These are phyloP conservation scores for Xerocomellus amylosporus DNA, from an alignment of 768 basidiomycete genomes.

Conservation along the genomic window DNA sequence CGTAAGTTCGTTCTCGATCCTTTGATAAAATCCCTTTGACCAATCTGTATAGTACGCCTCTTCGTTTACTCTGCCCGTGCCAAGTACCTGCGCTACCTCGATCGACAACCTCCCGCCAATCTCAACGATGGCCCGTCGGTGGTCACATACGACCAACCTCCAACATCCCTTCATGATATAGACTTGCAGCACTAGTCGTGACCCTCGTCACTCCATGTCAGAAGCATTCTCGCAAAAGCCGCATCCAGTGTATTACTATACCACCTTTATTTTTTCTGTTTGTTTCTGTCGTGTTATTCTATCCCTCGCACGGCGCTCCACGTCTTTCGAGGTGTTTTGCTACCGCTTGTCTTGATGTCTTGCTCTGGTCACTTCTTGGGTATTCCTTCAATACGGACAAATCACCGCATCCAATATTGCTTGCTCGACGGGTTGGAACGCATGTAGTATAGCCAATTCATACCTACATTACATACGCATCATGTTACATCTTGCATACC, in stretches of 20 bases:
- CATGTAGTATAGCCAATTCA: slow-evolving; percentile 34
- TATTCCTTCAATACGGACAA: slow-evolving; percentile 24
- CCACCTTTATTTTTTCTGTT: background rate
- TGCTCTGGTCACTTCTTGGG: slow-evolving; percentile 30
- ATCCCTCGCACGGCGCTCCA: slow-evolving; percentile 5
- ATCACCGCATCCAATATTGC: slow-evolving; percentile 20
- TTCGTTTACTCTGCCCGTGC: slow-evolving; percentile 24
- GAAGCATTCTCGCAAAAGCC: slow-evolving; percentile 7
- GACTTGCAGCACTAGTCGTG: slow-evolving; percentile 14
- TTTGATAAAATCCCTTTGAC: slow-evolving; percentile 3
- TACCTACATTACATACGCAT: slow-evolving; percentile 27
- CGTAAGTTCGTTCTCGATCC: slow-evolving; percentile 12
- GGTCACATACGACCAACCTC: slow-evolving; percentile 34
- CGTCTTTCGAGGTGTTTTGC: background rate
- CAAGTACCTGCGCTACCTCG: slow-evolving; percentile 30
- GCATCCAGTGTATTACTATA: slow-evolving; percentile 17
- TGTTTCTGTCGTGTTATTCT: slow-evolving; percentile 5
- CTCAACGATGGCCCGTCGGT: slow-evolving; percentile 36
- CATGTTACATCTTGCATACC: slow-evolving; percentile 22
- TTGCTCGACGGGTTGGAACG: slow-evolving; percentile 30
- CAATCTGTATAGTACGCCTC: slow-evolving; percentile 17
- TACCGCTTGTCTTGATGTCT: slow-evolving; percentile 27
- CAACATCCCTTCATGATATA: slow-evolving; percentile 37
- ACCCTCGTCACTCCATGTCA: slow-evolving; percentile 3
- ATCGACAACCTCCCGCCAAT: slow-evolving; percentile 35